Evolutionary conservation across 139 green algal genomes (phyloP).

Genomic region (Chlamydomonas eustigma): DNA sequence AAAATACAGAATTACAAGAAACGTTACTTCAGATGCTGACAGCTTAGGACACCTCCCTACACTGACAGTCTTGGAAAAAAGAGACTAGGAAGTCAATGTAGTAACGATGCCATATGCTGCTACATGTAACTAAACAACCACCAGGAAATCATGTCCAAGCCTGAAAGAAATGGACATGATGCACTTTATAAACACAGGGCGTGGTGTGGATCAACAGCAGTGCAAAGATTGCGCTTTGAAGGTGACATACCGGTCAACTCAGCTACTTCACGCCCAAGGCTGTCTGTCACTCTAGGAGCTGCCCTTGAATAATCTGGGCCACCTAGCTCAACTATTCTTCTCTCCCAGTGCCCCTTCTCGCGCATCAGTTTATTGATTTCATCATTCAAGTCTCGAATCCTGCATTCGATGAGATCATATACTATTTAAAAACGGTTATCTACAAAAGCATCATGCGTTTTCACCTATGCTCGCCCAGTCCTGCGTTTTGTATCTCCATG

Average conservation of each 20-base stretch:
- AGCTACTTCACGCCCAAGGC: conserved; percentile 38
- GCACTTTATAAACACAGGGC: too few relatives aligned
- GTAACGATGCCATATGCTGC: too few relatives aligned
- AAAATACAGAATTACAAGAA: neutral
- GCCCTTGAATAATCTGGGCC: conserved; percentile 89
- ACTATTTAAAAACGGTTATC: too few relatives aligned
- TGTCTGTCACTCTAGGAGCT: conserved; percentile 51
- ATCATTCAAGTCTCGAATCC: conserved; percentile 96
- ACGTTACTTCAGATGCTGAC: neutral
- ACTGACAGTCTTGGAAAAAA: too few relatives aligned
- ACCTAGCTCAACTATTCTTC: conserved; percentile 91
- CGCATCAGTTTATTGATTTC: conserved; percentile 99
- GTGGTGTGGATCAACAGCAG: too few relatives aligned
- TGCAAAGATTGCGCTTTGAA: too few relatives aligned
- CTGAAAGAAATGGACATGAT: too few relatives aligned
- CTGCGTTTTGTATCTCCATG: conserved; percentile 99
- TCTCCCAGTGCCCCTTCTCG: conserved; percentile 97
- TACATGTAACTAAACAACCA: too few relatives aligned
- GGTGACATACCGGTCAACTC: conserved; percentile 42
- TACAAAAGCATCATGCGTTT: neutral
- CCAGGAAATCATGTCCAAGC: too few relatives aligned
- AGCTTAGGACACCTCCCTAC: too few relatives aligned
- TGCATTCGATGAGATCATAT: conserved; percentile 28
- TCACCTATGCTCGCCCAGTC: conserved; percentile 88
- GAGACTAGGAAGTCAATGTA: too few relatives aligned